Conservation (phyloP, 2,329 filamentous ascomycete species). For the Penicillium sp. region DNA sequence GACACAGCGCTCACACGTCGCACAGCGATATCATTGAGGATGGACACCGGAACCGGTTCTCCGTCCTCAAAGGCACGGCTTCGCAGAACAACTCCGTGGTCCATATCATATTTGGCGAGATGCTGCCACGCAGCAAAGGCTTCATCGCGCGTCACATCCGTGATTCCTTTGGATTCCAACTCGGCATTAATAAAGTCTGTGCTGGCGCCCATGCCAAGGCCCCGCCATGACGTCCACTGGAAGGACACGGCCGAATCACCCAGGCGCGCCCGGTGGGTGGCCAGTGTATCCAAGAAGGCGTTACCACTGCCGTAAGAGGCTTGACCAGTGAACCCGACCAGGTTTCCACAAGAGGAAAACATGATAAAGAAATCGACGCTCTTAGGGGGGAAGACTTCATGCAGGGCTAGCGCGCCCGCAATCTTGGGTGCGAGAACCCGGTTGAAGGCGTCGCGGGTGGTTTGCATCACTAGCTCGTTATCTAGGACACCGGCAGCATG, state of each 20-base stretch:
- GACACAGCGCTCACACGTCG: background rate
- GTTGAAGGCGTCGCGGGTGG: slow-evolving; percentile 16
- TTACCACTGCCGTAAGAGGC: slow-evolving; percentile 31
- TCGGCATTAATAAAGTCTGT: slow-evolving; percentile 44
- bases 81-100: slow-evolving; percentile 42
- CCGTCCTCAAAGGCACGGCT: slow-evolving; percentile 30
- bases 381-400: slow-evolving; percentile 30
- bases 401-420: slow-evolving; percentile 31
- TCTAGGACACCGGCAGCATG: slow-evolving; percentile 44
- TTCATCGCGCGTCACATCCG: slow-evolving; percentile 33
- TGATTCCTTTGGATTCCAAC: slow-evolving; percentile 44
- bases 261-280: slow-evolving; percentile 25
- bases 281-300: slow-evolving; percentile 36
- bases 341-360: slow-evolving; percentile 33
- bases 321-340: slow-evolving; percentile 32
- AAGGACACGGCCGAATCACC: slow-evolving; percentile 42
- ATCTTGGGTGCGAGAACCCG: slow-evolving; percentile 40
- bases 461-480: slow-evolving; percentile 36
- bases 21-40: slow-evolving; percentile 13
- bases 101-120: slow-evolving; percentile 34
- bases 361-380: slow-evolving; percentile 33
- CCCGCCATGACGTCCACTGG: slow-evolving; percentile 46
- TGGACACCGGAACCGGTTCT: slow-evolving; percentile 24
- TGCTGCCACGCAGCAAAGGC: slow-evolving; percentile 12
- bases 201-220: slow-evolving; percentile 39